Percentiles rank a stretch among this genome's conserved stretches.
Conservation (phyloP, 441 rosid genomes). For the Lepidium campestre region DNA sequence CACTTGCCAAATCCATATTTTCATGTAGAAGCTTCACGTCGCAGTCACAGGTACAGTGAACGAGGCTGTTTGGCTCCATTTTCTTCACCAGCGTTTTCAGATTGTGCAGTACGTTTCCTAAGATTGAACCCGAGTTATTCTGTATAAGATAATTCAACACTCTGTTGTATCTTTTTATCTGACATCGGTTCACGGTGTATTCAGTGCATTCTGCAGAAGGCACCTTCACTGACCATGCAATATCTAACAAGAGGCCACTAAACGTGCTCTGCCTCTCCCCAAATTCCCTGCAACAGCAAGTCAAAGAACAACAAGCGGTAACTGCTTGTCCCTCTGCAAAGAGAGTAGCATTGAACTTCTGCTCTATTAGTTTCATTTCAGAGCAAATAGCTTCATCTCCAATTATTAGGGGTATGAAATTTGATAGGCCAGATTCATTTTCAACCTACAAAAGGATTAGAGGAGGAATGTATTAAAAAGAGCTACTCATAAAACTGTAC, state of each 20-base stretch:
- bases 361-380: conserved; percentile 64
- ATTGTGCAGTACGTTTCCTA: conserved; percentile 52
- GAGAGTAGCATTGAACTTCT: conserved; percentile 41
- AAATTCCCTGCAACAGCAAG: conserved; percentile 38
- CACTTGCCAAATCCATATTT: conserved; percentile 39
- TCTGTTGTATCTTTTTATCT: conserved; percentile 61
- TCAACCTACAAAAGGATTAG: conserved; percentile 60
- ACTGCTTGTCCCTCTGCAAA: conserved; percentile 27
- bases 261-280: conserved; percentile 38
- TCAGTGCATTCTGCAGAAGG: conserved; percentile 51
- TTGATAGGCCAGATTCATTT: conserved; percentile 83
- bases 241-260: conserved; percentile 68
- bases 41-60: conserved; percentile 34
- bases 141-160: conserved; percentile 56
- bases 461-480: not conserved
- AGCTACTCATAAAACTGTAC: not conserved
- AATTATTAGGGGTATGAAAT: conserved; percentile 77
- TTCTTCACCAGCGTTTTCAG: conserved; percentile 42
- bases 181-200: conserved; percentile 37
- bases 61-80: conserved; percentile 24
- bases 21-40: conserved; percentile 40
- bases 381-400: conserved; percentile 69
- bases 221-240: conserved; percentile 78
- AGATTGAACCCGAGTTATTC: conserved; percentile 43
- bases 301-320: conserved; percentile 16